Evolutionary conservation across 768 basidiomycete species (phyloP).

Genomic region (Mycena leptocephala): DNA sequence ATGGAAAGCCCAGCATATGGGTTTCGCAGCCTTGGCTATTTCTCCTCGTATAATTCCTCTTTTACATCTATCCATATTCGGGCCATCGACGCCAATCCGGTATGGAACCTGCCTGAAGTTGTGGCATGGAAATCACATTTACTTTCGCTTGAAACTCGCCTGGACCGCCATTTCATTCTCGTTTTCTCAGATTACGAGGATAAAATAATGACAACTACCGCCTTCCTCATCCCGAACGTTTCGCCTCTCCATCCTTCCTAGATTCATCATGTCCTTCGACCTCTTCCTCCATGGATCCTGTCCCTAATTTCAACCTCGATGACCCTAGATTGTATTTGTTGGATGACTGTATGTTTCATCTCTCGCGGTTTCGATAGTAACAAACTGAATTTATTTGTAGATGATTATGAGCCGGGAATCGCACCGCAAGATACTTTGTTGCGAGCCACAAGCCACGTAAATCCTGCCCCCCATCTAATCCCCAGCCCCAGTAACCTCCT

Average conservation of each 20-base stretch:
- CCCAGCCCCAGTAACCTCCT: neutral
- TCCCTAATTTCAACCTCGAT: neutral
- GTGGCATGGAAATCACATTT: neutral
- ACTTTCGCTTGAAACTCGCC: neutral
- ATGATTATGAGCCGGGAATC: neutral
- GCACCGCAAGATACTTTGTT: neutral
- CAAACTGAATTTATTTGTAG: neutral
- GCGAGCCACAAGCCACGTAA: neutral
- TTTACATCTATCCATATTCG: neutral
- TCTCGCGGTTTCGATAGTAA: neutral
- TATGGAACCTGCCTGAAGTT: neutral
- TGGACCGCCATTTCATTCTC: neutral
- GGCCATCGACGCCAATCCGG: neutral
- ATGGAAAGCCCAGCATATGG: neutral
- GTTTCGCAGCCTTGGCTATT: neutral
- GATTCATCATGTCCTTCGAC: neutral
- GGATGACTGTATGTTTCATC: neutral
- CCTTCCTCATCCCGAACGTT: no score
- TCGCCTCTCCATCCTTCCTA: neutral
- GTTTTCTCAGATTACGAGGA: neutral
- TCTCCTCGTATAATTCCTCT: neutral
- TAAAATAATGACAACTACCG: no score
- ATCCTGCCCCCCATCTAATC: neutral
- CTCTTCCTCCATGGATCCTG: neutral
- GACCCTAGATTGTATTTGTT: neutral